Conservation (phyloP, 2,329 filamentous ascomycete genomes). For the Pseudogymnoascus sp. region DNA sequence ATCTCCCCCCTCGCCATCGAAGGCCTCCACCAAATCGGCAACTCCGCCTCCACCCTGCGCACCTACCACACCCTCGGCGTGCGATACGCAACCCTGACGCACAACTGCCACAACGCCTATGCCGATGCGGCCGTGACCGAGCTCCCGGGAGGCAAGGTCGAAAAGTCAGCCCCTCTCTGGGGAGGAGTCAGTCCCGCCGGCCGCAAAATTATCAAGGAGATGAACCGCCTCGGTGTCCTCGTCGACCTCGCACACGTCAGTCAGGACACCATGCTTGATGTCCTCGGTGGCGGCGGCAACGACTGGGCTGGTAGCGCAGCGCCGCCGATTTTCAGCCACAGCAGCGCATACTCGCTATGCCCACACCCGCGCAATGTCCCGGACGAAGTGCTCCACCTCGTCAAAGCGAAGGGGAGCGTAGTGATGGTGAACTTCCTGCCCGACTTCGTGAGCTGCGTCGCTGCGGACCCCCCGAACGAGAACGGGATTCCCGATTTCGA, state of each 20-base stretch:
- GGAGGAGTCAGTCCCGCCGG: slow-evolving; percentile 67
- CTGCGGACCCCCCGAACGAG: slow-evolving; percentile 43
- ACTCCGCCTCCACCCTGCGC: slow-evolving; percentile 67
- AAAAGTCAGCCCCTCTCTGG: slow-evolving; percentile 48
- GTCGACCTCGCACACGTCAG: slow-evolving; percentile 78
- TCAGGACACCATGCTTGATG: slow-evolving; percentile 76
- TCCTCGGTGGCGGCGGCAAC: slow-evolving; percentile 52
- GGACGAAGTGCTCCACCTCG: slow-evolving; percentile 69
- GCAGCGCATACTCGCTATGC: slow-evolving; percentile 70
- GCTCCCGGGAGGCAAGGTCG: slow-evolving; percentile 28
- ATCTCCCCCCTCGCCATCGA: slow-evolving; percentile 77
- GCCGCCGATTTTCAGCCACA: slow-evolving; percentile 84
- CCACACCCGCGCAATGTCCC: slow-evolving; percentile 87
- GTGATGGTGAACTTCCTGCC: slow-evolving; percentile 91
- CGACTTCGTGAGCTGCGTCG: slow-evolving; percentile 67
- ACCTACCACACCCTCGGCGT: slow-evolving; percentile 71
- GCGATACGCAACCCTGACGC: slow-evolving; percentile 80
- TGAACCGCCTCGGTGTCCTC: slow-evolving; percentile 94
- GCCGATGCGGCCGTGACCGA: slow-evolving; percentile 72
- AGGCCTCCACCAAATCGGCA: slow-evolving; percentile 89
- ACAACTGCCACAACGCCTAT: slow-evolving; percentile 88
- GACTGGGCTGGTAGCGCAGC: slow-evolving; percentile 66
- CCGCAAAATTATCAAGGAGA: slow-evolving; percentile 64
- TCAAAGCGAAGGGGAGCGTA: slow-evolving; percentile 63
- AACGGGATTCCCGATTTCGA: slow-evolving; percentile 62